A percentile compares a stretch with the other conserved stretches of the same genome.
phyloP scores from a whole-genome alignment of 441 rosid species.

The Melastoma candidum region DNA sequence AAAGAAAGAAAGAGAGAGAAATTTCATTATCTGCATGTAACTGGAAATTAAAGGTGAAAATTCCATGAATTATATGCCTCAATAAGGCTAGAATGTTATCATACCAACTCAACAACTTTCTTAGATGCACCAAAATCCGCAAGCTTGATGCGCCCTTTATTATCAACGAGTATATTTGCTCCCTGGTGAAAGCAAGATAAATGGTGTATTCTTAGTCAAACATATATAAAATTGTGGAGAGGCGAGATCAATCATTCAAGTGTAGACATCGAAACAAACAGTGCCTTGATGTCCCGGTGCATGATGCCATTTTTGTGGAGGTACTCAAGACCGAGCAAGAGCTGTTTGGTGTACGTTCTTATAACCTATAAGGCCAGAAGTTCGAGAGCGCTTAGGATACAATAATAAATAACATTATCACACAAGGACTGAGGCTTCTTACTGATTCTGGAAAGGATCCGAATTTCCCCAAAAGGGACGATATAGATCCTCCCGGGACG shows the following conservation, averaged over 20 bases:
- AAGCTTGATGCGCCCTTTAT: conserved; percentile 95
- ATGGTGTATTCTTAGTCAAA: conserved; percentile 10
- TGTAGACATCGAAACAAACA: conserved; percentile 1
- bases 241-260: conserved; percentile 5
- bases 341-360: conserved; percentile 61
- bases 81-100: no score
- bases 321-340: conserved; percentile 80
- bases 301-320: conserved; percentile 84
- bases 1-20: conserved; percentile 1
- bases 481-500: conserved; percentile 96
- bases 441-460: conserved; percentile 96
- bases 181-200: conserved; percentile 35
- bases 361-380: conserved; percentile 45
- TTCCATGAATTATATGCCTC: no score
- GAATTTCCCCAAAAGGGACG: conserved; percentile 86
- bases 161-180: conserved; percentile 93
- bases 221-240: conserved; percentile 1
- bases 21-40: not conserved
- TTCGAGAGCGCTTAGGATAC: conserved; percentile 8
- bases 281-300: conserved; percentile 97
- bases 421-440: conserved; percentile 23
- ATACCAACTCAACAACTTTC: conserved; percentile 90
- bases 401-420: conserved; percentile 8
- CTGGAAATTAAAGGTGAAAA: not conserved
- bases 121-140: conserved; percentile 99